Conservation (phyloP, 257 asterid genomes). For the Prunella vulgaris region DNA sequence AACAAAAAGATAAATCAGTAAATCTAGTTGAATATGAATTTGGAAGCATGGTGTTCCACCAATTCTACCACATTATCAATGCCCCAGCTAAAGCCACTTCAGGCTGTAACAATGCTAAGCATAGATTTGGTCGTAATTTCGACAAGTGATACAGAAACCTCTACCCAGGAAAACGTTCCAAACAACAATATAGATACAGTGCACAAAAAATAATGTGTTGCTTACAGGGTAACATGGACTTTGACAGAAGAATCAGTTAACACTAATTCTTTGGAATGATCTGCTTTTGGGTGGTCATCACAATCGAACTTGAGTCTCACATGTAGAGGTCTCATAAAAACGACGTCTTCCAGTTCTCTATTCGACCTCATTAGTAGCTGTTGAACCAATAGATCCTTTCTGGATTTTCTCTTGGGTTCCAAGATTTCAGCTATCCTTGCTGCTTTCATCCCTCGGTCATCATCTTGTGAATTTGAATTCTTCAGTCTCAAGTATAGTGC, state of each 20-base stretch:
- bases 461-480: slow-evolving; percentile 23
- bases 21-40: background rate
- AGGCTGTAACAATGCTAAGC: background rate
- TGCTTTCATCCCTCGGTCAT: slow-evolving; percentile 33
- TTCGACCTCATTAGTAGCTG: slow-evolving; percentile 36
- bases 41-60: background rate
- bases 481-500: slow-evolving; percentile 68
- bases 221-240: slow-evolving; percentile 46
- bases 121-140: background rate
- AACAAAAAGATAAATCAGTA: background rate
- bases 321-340: slow-evolving; percentile 62
- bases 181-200: background rate
- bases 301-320: slow-evolving; percentile 58
- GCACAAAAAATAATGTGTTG: background rate
- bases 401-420: slow-evolving; percentile 39
- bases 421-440: slow-evolving; percentile 50
- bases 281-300: slow-evolving; percentile 58
- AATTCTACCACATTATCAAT: background rate
- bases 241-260: slow-evolving; percentile 56
- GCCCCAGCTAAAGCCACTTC: background rate
- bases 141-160: background rate
- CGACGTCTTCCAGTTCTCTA: slow-evolving; percentile 47
- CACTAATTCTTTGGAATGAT: slow-evolving; percentile 41
- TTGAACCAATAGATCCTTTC: slow-evolving; percentile 41
- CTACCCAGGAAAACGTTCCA: background rate